Conservation (phyloP, 2,329 filamentous ascomycete species). For the Verticillium dahliae region DNA sequence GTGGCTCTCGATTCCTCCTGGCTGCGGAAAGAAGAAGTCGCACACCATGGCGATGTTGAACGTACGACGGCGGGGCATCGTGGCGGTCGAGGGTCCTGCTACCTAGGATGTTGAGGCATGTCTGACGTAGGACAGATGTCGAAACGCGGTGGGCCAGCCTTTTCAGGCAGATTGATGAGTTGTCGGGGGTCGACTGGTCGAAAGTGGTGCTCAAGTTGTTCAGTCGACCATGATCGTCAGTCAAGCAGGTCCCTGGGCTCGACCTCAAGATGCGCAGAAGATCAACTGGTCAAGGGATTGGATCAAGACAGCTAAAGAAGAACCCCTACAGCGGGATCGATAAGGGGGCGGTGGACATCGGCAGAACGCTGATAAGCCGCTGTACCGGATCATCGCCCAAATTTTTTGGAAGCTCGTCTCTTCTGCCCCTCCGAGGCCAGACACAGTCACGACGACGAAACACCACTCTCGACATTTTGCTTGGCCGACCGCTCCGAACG, state of each 20-base stretch:
- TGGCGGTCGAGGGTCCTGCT: slow-evolving; percentile 16
- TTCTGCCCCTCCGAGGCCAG: slow-evolving; percentile 6
- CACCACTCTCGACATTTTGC: background rate
- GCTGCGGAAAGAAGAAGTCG: slow-evolving; percentile 99
- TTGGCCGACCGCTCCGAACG: background rate
- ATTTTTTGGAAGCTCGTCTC: slow-evolving; percentile 19
- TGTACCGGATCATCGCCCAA: slow-evolving; percentile 18
- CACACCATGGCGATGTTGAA: slow-evolving; percentile 86
- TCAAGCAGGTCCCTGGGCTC: background rate
- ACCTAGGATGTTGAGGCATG: slow-evolving; percentile 2
- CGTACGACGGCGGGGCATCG: slow-evolving; percentile 43
- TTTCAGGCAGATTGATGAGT: background rate
- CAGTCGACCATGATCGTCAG: background rate
- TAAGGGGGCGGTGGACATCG: slow-evolving; percentile 22
- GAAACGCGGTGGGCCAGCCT: background rate
- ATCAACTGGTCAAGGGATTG: background rate
- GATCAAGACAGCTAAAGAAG: background rate
- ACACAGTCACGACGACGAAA: background rate
- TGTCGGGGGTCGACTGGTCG: background rate
- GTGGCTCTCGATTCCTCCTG: slow-evolving; percentile 93
- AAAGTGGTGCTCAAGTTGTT: background rate
- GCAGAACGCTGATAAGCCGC: slow-evolving; percentile 31
- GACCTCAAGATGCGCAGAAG: background rate
- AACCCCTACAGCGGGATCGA: background rate
- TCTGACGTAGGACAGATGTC: background rate